phyloP scores from a whole-genome alignment of 2,329 filamentous ascomycete genomes.

The Beauveria scarabaeidicola region DNA sequence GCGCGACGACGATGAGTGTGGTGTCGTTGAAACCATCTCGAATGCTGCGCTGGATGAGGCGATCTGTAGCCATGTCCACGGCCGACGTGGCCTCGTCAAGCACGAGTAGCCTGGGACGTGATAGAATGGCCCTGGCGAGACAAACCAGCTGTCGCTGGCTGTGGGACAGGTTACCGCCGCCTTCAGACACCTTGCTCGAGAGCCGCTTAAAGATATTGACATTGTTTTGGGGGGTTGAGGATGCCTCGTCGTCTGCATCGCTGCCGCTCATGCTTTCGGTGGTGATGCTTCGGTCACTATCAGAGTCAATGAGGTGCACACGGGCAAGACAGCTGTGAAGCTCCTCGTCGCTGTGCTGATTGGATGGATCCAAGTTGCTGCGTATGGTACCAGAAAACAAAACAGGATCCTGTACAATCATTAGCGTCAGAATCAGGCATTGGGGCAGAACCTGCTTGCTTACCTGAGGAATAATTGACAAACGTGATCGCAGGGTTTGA shows the following conservation, averaged over 20 bases:
- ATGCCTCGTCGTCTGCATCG: constrained; percentile 28
- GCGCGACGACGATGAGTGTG: constrained; percentile 57
- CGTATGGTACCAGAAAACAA: constrained; percentile 72
- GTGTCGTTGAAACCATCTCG: constrained; percentile 52
- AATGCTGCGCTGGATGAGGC: constrained; percentile 55
- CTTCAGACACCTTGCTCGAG: constrained; percentile 48
- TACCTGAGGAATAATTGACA: constrained; percentile 66
- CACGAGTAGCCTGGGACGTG: constrained; percentile 56
- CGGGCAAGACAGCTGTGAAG: constrained; percentile 42
- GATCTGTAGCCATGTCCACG: constrained; percentile 60
- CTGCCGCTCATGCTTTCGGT: constrained; percentile 23
- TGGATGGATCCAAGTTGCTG: constrained; percentile 61
- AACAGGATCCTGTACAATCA: constrained; percentile 51
- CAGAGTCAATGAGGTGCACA: constrained; percentile 46
- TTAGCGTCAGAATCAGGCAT: constrained; percentile 23
- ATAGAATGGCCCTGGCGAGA: constrained; percentile 54
- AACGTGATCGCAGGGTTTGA: constrained; percentile 59
- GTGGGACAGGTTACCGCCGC: constrained; percentile 39
- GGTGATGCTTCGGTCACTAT: constrained; percentile 17
- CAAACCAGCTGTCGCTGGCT: constrained; percentile 46
- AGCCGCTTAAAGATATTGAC: constrained; percentile 49
- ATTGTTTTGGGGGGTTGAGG: constrained; percentile 18
- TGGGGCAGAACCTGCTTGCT: neutral
- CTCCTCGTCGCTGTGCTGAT: constrained; percentile 47
- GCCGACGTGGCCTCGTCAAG: constrained; percentile 62